Evolutionary conservation across 768 basidiomycete species (phyloP).

Genomic region (Tylopilus intermedius): DNA sequence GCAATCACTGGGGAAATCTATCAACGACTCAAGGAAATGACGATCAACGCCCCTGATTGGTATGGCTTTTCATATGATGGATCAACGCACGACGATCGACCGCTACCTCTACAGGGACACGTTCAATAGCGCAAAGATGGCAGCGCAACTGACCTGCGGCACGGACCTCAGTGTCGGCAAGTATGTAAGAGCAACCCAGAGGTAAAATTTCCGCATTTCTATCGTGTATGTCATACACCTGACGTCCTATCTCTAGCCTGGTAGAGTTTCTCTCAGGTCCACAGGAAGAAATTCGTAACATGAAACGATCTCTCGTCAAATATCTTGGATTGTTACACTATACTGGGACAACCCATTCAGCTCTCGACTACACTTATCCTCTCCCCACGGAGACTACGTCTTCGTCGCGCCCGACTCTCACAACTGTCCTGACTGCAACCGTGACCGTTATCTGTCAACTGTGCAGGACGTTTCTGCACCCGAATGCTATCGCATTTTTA

Average conservation of each 20-base stretch:
- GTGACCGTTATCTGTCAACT: background rate
- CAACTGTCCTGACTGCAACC: too few relatives aligned
- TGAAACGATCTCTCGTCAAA: constrained; percentile 44
- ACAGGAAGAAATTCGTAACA: constrained; percentile 14
- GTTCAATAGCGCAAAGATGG: background rate
- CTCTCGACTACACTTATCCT: constrained; percentile 41
- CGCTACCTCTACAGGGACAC: background rate
- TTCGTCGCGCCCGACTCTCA: background rate
- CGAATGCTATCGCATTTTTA: background rate
- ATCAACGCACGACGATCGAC: constrained; percentile 5
- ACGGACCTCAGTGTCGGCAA: constrained; percentile 41
- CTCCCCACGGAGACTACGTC: constrained; percentile 24
- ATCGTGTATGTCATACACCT: background rate
- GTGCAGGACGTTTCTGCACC: background rate
- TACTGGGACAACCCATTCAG: constrained; percentile 46
- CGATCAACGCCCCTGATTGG: constrained; percentile 48
- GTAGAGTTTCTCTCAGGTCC: constrained; percentile 18
- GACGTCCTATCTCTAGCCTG: constrained; percentile 11
- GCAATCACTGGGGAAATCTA: constrained; percentile 50
- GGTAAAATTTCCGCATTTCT: constrained; percentile 33
- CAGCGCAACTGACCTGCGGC: constrained; percentile 38
- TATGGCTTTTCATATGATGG: constrained; percentile 27
- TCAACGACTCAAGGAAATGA: constrained; percentile 32
- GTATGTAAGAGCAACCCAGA: constrained; percentile 54
- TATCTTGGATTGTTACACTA: constrained; percentile 56